Evolutionary conservation across 1,139 yeast species (phyloP), one percentile per base, ranked within the genome.

Genomic region (Nakaseomyces kungkrabaensis): DNA sequence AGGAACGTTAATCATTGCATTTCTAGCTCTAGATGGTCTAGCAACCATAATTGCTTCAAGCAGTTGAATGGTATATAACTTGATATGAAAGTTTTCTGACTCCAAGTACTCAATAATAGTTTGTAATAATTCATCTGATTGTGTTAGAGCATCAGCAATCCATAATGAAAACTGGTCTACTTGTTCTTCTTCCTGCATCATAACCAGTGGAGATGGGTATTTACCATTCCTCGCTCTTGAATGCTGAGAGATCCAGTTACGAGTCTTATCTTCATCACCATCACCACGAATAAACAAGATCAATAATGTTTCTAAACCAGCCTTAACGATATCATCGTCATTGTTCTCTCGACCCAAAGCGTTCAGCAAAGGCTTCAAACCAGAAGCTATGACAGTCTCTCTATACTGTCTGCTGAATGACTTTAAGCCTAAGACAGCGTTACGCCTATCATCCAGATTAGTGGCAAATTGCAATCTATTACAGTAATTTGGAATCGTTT

Each of bases 101-200:
- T 78, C 77, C 29, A 81, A 64, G 4, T 85, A 71, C 24, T 78
- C 77, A 31, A 88, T 70, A 46, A 89, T 68, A 4, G 78, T 68
- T 26, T 76, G 73, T 43, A 92, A 72, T 31, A 80, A 75, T 32
- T 79, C 82, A 38, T 74, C 74, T 34, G 76, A 77, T 62, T 87
- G 94, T 1, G 92, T 85, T 59, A 94, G 73, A 58, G 89, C 97
- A 68, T 94, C 98, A 0, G 97, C 89, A 41, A 94, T 85, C 96
- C 97, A 90, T 54, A 89, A 70, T 0, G 96, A 86, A 58, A 94
- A 86, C 60, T 88, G 96, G 62, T 92, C 97, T 13, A 79, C 77
- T 8, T 88, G 96, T 62, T 92, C 97, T 17, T 79, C 77, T 9
- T 75, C 66, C 32, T 68, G 64, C 7, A 63, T 61, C 68, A 82